phyloP scores from a whole-genome alignment of 2,329 filamentous ascomycete genomes.

The Aspergillus sp. region DNA sequence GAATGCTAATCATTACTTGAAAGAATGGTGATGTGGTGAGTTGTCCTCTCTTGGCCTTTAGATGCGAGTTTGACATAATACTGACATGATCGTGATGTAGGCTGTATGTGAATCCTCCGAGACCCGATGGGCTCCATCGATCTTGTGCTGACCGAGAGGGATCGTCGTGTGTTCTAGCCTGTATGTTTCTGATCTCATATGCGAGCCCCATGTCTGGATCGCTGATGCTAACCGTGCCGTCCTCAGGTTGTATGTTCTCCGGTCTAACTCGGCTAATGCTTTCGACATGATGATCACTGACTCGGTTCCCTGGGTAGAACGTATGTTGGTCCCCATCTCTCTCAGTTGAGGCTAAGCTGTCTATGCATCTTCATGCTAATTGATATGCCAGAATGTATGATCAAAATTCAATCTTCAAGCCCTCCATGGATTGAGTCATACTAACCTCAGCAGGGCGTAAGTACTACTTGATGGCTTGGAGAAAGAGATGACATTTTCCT shows the following conservation, averaged over 20 bases:
- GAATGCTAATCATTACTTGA: slow-evolving; percentile 6
- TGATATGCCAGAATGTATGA: background rate
- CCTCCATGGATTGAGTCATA: background rate
- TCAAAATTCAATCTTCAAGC: background rate
- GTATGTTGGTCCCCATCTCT: background rate
- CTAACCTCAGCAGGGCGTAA: slow-evolving; percentile 9
- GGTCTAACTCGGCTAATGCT: background rate
- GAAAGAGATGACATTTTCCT: background rate
- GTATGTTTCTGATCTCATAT: background rate
- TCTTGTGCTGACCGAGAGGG: background rate
- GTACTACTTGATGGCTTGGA: background rate
- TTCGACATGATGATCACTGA: background rate
- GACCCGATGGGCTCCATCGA: background rate
- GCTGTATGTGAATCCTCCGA: background rate
- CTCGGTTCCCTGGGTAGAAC: background rate
- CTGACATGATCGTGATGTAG: background rate
- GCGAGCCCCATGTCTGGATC: background rate
- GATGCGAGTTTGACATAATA: background rate
- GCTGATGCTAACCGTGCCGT: background rate
- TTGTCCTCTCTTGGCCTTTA: background rate
- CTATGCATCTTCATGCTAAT: no score
- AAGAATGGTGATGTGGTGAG: slow-evolving; percentile 15
- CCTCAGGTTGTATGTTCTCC: background rate
- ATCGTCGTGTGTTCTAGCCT: background rate
- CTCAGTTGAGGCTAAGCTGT: background rate